phyloP scores from a whole-genome alignment of 352 stramenopile species.

The Peronospora tabacina region DNA sequence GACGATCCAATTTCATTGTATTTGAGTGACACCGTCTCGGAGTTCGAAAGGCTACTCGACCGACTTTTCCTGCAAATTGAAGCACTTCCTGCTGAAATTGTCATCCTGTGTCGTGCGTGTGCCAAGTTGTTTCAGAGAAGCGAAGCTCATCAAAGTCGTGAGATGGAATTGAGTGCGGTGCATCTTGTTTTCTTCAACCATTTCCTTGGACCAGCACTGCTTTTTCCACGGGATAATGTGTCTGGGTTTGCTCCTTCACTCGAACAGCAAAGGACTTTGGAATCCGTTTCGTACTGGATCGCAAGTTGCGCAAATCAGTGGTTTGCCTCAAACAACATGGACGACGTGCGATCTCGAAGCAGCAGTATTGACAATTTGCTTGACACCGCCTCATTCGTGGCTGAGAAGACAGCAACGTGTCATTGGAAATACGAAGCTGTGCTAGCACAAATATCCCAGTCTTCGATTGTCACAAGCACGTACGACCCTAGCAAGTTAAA shows the following conservation, averaged over 20 bases:
- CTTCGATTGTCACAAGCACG: slow-evolving; percentile 12
- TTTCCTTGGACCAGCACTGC: slow-evolving; percentile 45
- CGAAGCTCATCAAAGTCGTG: neutral
- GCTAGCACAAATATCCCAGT: slow-evolving; percentile 13
- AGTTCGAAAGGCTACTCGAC: slow-evolving; percentile 24
- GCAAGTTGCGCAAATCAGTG: slow-evolving; percentile 14
- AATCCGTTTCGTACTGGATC: slow-evolving; percentile 14
- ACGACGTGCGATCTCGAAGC: slow-evolving; percentile 6
- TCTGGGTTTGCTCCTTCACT: slow-evolving; percentile 4
- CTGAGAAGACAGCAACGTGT: slow-evolving; percentile 1
- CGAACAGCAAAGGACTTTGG: slow-evolving; percentile 12
- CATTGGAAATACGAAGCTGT: slow-evolving; percentile 21
- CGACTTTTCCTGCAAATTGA: slow-evolving; percentile 21
- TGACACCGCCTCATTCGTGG: neutral
- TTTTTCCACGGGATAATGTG: slow-evolving; percentile 20
- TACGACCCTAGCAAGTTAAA: slow-evolving; percentile 18
- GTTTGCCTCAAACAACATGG: neutral
- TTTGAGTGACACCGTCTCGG: neutral
- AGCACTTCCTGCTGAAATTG: slow-evolving; percentile 37
- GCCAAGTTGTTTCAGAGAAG: slow-evolving; percentile 18
- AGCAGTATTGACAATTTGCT: slow-evolving; percentile 13
- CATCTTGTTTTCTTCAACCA: slow-evolving; percentile 77
- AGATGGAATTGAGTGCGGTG: slow-evolving; percentile 21
- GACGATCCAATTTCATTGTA: neutral
- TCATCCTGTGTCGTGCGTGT: slow-evolving; percentile 45